Conservation (phyloP, 345 rosid species). For the Odontarrhena argentea region DNA sequence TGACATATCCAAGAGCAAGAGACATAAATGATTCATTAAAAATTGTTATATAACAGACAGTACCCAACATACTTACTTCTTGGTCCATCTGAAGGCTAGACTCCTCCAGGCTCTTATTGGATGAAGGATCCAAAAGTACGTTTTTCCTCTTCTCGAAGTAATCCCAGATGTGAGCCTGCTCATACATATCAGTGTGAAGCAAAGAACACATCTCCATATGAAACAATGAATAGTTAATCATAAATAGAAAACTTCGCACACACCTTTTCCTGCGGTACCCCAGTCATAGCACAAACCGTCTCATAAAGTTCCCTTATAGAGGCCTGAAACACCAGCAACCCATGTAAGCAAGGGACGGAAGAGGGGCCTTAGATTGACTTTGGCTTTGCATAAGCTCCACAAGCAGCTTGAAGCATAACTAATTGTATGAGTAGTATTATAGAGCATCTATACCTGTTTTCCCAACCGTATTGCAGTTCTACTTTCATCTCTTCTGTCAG, state of each 20-base stretch:
- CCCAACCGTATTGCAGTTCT: slow-evolving; percentile 59
- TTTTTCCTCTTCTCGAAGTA: slow-evolving; percentile 61
- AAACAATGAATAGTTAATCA: slow-evolving; percentile 7
- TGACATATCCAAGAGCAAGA: background rate
- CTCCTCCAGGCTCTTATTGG: slow-evolving; percentile 62
- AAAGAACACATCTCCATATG: slow-evolving; percentile 36
- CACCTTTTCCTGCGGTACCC: slow-evolving; percentile 67
- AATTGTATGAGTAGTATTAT: background rate
- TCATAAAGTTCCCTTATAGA: slow-evolving; percentile 69
- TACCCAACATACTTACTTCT: slow-evolving; percentile 56
- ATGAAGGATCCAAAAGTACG: slow-evolving; percentile 45
- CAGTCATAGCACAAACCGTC: slow-evolving; percentile 61
- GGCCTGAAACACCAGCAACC: slow-evolving; percentile 54
- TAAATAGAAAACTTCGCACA: slow-evolving; percentile 25
- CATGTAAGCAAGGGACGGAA: slow-evolving; percentile 21
- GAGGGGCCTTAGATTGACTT: slow-evolving; percentile 2
- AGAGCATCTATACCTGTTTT: slow-evolving; percentile 62
- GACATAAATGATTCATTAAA: slow-evolving; percentile 7
- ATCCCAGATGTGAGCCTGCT: slow-evolving; percentile 66
- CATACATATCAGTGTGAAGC: slow-evolving; percentile 31
- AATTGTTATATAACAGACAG: slow-evolving; percentile 7
- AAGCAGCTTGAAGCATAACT: background rate
- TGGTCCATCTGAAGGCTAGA: slow-evolving; percentile 89
- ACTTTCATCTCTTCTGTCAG: slow-evolving; percentile 70
- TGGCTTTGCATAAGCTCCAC: slow-evolving; percentile 24